Evolutionary conservation across 2,329 filamentous ascomycete genomes (phyloP), one percentile per base, ranked within the genome.

Genomic region (Penicillium griseofulvum): DNA sequence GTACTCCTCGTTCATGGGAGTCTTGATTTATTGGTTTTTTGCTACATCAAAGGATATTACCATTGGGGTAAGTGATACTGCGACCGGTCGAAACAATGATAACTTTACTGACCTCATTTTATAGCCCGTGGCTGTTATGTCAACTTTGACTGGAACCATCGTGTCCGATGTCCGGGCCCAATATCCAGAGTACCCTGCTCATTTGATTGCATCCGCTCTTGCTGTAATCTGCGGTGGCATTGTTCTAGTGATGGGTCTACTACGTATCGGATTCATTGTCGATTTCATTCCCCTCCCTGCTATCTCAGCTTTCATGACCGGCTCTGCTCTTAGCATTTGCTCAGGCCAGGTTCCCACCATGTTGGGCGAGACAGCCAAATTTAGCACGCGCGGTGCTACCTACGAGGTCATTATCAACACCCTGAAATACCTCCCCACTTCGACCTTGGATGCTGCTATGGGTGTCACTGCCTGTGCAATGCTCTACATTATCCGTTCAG

Each of bases 21-120:
- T 96, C 16, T 73, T 96, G 59, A 81, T 96, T 58, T 99, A 99
- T 76, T 97, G 93, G 93, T 89, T 97, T 70, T 97, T 97, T 68
- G 94, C 92, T 33, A 99, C 94, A 0, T 97, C 93, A 14, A 99
- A 97, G 71, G 93, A 99, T 73, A 97, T 99, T 68, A 97, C 93
- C 10, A 97, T 47, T 61, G 31, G 63, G n/a, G 61, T 64, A 34
- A 56, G 59, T 61, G 26, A 52, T 41, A 14, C 22, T 34, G 24
- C 57, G 17, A 31, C 22, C 17, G n/a, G 4, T n/a, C 7, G n/a
- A 34, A 42, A 26, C 1, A 0, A 39, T 16, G 16, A 29, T n/a
- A 14, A 14, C 5, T 33, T 16, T 45, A 36, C 36, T 52, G 44
- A 22, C 49, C 55, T 26, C 34, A n/a, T 48, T 9, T 34, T 4